Percentiles rank a stretch among this genome's conserved stretches.
Evolutionary conservation across 1,284 basidiomycete genomes (phyloP).

Genomic region (Fistulina hepatica): DNA sequence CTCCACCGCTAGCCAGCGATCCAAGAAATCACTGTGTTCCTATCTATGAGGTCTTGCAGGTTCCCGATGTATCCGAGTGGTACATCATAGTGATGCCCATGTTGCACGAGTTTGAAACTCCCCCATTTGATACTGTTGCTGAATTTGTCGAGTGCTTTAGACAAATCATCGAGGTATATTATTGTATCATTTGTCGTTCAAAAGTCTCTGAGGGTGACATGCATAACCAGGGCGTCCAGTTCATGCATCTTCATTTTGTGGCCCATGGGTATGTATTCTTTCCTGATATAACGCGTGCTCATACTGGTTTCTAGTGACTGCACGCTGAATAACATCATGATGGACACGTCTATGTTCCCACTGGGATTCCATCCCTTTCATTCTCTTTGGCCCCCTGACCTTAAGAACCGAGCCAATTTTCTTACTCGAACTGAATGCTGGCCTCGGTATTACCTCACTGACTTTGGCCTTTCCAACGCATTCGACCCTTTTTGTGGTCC

Average conservation of each 20-base stretch:
- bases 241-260: not conserved
- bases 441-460: conserved; percentile 4
- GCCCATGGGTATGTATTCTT: not conserved
- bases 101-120: not conserved
- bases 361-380: not conserved
- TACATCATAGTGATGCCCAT: not conserved
- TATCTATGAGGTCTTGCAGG: conserved; percentile 14
- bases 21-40: conserved; percentile 18
- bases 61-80: too few species aligned
- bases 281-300: not conserved
- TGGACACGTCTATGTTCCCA: conserved; percentile 2
- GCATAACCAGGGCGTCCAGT: not conserved
- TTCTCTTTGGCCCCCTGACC: not conserved
- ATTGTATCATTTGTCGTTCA: too few species aligned
- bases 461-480: conserved; percentile 16
- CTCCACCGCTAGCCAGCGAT: conserved; percentile 7
- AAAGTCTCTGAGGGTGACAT: not conserved
- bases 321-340: not conserved
- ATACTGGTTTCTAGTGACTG: not conserved
- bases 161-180: not conserved
- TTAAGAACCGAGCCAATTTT: not conserved
- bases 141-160: conserved; percentile 1
- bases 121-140: not conserved
- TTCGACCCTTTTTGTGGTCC: conserved; percentile 17
- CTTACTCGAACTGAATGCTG: conserved; percentile 1